Evolutionary conservation across 768 basidiomycete species (phyloP), one percentile per base, ranked within the genome.

Genomic region (Suillus subluteus): DNA sequence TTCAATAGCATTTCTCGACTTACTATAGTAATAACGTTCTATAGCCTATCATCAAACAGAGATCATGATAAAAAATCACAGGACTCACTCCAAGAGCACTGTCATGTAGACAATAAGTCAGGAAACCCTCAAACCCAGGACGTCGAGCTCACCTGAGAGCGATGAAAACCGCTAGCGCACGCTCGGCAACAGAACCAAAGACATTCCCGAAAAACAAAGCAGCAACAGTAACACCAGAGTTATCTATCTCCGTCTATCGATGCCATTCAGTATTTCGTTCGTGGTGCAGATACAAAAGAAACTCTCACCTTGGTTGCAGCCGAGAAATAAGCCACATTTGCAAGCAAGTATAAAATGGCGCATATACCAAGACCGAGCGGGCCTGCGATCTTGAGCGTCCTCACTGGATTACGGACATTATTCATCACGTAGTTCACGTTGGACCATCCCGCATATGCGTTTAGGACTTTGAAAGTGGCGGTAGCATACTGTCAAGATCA

Each of bases 381-480:
- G 2, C 84, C 87, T 0, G 87, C 87, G 43, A 88, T 86, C 73
- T 86, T 87, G 62, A 89, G 82, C 9, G 88, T 89, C 54, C 85
- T 82, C 2, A 87, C 80, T 0, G 87, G 87, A 69, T 88, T 78
- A 67, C 82, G 84, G 62, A 89, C 86, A 12, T 88, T 86, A 74
- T 87, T 88, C 65, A 88, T 74, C 7, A 88, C 87, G 63, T 86
- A 86, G 70, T 87, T 87, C 32, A 84, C 83, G 55, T 83, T 84
- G 2, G 83, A 84, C 87, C 87, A 87, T 6, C 87, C 87, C 2
- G 72, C 54, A 65, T 82, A 85, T 2, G 82, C 72, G 63, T 80
- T 78, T 30, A 88, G 75, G 32, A 88, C 85, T 67, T 88, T 87
- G 81, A 86, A 87, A 0, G 82, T 87, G 3, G 86, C 87, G 0